Evolutionary conservation across 768 basidiomycete species (phyloP), one percentile per base, ranked within the genome.

Genomic region (Leccinum ochraceum): DNA sequence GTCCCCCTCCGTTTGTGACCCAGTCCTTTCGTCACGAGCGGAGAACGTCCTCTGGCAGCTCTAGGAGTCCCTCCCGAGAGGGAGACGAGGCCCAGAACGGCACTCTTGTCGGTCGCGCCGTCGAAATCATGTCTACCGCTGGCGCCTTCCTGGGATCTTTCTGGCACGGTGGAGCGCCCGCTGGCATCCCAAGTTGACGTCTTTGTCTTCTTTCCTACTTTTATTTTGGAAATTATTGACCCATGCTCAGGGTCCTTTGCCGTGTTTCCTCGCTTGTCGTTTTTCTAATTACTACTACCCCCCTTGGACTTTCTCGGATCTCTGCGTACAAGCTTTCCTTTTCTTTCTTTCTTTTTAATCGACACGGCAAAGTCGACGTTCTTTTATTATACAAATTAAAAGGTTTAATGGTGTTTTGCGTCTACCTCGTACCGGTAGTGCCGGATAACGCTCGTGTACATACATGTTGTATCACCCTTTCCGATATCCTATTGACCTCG

Each of bases 111-210:
- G 81, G 83, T 16, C 78, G 84, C 53, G 86, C 92, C 24, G 90
- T 87, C 20, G 91, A 89, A 56, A 90, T 95, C 44, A 89, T 94
- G 60, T 87, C 84, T 49, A 86, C 82, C 55, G 93, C 93, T 2
- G 87, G 90, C 20, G 89, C 90, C 49, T 86, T 89, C 66, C 69
- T 94, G 20, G 89, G 91, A 22, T 77, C 81, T 22, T 75, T 87
- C 60, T 87, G 85, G 86, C 75, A 76, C 59, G 68, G 42, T 49
- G 68, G 72, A 20, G 11, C 64, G 20, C 62, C 66, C 34, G 39
- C 68, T 17, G 58, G 67, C 24, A 62, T 67, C 34, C 24, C 70
- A n/a, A 48, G 70, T 24, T 62, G 67, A 24, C 72, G 60, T 72
- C 26, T 32, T 30, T 44, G 17, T 8, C 17, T 28, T 28, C 22